phyloP scores from a whole-genome alignment of 176 grass and related monocot species.

The Rhipidocladum racemiflorum region DNA sequence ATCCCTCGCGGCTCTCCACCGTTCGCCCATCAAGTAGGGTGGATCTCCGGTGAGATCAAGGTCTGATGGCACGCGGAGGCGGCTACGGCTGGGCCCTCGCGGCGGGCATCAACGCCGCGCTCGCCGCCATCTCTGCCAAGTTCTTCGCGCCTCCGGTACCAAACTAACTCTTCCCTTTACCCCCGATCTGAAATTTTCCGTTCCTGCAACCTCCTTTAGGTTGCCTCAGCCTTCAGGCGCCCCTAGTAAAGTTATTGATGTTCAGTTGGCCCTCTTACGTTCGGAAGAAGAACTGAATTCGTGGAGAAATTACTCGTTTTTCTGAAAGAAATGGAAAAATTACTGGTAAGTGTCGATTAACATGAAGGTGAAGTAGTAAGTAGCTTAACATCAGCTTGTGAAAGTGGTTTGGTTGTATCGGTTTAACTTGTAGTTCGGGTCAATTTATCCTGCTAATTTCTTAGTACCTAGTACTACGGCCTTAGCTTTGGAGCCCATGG shows the following conservation, averaged over 20 bases:
- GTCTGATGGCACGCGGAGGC: slow-evolving; percentile 35
- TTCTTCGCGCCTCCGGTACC: slow-evolving; percentile 62
- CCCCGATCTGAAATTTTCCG: not conserved
- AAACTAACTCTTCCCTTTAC: not conserved
- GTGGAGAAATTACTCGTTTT: not conserved
- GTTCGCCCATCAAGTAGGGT: not conserved
- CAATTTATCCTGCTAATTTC: not conserved
- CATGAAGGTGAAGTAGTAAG: not conserved
- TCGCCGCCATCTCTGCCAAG: slow-evolving; percentile 81
- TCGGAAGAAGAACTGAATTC: not conserved
- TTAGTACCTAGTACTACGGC: not conserved
- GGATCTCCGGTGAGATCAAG: slow-evolving; percentile 41
- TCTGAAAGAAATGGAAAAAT: not conserved
- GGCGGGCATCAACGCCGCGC: slow-evolving; percentile 73
- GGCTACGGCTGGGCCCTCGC: slow-evolving; percentile 72
- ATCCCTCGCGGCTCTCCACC: not conserved
- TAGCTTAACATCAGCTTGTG: not conserved
- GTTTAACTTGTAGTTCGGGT: not conserved
- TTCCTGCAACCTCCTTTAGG: not conserved
- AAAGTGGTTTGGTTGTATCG: not conserved
- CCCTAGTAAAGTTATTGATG: too few species aligned
- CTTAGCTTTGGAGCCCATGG: not conserved
- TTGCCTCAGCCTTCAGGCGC: too few species aligned
- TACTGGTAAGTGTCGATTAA: not conserved
- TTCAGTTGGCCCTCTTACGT: not conserved